These are phyloP conservation scores for Phytomonas serpens DNA, from an alignment of 208 protist genomes.

Conservation along the genomic window DNA sequence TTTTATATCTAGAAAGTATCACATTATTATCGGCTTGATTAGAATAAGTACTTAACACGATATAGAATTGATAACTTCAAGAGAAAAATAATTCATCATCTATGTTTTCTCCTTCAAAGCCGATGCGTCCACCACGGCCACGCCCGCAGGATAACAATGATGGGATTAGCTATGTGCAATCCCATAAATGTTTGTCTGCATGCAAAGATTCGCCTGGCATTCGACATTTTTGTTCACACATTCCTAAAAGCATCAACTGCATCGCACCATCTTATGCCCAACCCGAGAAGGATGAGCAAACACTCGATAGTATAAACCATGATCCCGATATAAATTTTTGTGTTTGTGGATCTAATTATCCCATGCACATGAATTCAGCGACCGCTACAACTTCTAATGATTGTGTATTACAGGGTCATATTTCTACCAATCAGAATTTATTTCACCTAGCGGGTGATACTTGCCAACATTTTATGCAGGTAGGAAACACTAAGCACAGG, in stretches of 20 bases:
- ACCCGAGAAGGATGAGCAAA: not conserved
- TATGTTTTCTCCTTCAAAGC: constrained; percentile 3
- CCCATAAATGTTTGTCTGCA: not conserved
- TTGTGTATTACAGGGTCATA: not conserved
- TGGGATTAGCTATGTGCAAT: not conserved
- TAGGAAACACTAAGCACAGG: not conserved
- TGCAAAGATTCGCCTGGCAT: not conserved
- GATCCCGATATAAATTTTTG: not conserved
- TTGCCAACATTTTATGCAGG: not conserved
- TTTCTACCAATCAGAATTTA: not conserved
- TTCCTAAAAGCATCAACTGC: not conserved
- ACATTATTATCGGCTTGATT: not conserved
- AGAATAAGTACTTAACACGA: not conserved
- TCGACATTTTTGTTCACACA: not conserved
- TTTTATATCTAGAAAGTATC: not conserved
- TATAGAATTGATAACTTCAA: not conserved
- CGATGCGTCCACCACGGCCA: not conserved
- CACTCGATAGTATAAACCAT: not conserved
- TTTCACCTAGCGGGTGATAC: not conserved
- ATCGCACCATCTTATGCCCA: not conserved
- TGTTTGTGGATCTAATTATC: not conserved
- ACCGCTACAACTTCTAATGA: not conserved
- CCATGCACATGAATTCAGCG: not conserved
- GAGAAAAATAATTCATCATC: constrained; percentile 3
- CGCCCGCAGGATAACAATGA: not conserved